These are phyloP conservation scores for Kazachstania taianensis DNA, from an alignment of 805 yeast genomes.

Conservation along the genomic window DNA sequence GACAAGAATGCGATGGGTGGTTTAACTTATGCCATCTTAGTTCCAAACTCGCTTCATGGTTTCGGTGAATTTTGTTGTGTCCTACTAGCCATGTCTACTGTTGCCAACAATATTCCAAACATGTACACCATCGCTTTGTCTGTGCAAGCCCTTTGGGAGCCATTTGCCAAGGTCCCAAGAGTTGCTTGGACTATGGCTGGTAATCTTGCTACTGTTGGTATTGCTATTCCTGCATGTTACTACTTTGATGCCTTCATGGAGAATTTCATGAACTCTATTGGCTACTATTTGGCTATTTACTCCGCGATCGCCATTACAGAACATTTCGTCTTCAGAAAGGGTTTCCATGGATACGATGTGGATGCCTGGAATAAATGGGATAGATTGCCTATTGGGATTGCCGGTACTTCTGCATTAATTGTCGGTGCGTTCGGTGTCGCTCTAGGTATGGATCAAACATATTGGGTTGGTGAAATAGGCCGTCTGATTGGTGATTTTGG, in stretches of 20 bases:
- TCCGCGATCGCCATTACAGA: conserved; percentile 63
- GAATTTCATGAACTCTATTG: conserved; percentile 83
- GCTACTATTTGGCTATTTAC: conserved; percentile 84
- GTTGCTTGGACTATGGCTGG: conserved; percentile 70
- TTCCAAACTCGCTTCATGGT: conserved; percentile 68
- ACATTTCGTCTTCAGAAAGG: conserved; percentile 67
- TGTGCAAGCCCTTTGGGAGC: conserved; percentile 75
- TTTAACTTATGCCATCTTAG: conserved; percentile 65
- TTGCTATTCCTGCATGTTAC: conserved; percentile 82
- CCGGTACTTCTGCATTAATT: conserved; percentile 70
- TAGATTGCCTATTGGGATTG: conserved; percentile 61
- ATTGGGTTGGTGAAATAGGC: conserved; percentile 70
- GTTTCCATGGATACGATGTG: conserved; percentile 51
- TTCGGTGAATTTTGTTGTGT: conserved; percentile 88
- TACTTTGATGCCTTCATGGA: conserved; percentile 60
- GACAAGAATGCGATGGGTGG: conserved; percentile 60
- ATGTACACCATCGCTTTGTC: conserved; percentile 82
- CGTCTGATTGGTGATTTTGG: conserved; percentile 49
- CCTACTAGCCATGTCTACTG: conserved; percentile 70
- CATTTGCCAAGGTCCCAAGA: conserved; percentile 67
- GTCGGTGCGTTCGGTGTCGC: conserved; percentile 81
- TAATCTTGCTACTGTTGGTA: conserved; percentile 66
- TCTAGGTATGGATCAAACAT: conserved; percentile 78
- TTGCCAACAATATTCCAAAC: conserved; percentile 86
- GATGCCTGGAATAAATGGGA: conserved; percentile 46